Evolutionary conservation across 225 moss, liverwort and hornwort genomes (phyloP).

Genomic region (Pleurozium schreberi): DNA sequence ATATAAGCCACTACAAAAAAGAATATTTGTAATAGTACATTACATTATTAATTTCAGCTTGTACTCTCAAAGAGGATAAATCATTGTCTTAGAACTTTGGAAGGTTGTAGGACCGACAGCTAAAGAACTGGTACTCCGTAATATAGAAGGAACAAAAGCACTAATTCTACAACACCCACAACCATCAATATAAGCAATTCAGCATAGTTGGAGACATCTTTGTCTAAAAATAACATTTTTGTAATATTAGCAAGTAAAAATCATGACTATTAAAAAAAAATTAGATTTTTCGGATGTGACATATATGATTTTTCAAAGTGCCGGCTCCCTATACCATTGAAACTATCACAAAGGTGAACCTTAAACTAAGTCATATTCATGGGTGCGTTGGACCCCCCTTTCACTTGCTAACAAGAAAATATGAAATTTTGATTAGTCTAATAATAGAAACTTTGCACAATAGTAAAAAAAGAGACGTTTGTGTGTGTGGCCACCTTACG

Average conservation of each 20-base stretch:
- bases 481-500: background rate
- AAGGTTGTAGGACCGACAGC: background rate
- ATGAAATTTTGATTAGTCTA: background rate
- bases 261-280: too few species aligned
- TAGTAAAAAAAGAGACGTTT: background rate
- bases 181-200: too few species aligned
- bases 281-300: too few species aligned
- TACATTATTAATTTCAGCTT: background rate
- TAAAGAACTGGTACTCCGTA: background rate
- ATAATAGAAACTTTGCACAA: background rate
- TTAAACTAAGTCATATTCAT: fast-evolving
- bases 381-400: fast-evolving
- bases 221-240: too few species aligned
- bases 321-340: too few species aligned
- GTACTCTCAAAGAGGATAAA: background rate
- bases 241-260: too few species aligned
- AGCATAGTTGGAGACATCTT: too few species aligned
- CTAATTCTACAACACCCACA: too few species aligned
- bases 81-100: background rate
- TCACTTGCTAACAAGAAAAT: background rate
- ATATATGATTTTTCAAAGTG: too few species aligned
- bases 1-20: background rate
- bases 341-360: too few species aligned
- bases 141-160: too few species aligned
- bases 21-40: background rate